These are phyloP conservation scores for Crithidia brevicula DNA, from an alignment of 208 protist genomes.

Conservation along the genomic window DNA sequence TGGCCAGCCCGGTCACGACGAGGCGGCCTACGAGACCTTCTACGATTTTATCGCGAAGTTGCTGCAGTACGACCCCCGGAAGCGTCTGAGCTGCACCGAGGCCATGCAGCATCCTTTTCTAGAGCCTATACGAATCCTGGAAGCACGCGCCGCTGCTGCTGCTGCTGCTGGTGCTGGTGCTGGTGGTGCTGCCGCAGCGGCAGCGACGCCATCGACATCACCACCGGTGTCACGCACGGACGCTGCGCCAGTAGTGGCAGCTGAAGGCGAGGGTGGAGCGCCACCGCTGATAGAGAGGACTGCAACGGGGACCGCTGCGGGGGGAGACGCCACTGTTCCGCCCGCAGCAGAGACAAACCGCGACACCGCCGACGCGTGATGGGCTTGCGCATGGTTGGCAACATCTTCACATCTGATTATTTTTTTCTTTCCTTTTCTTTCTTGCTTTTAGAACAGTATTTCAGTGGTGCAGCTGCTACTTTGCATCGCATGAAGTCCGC, in stretches of 20 bases:
- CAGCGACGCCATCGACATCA: background rate
- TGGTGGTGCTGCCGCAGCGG: no score
- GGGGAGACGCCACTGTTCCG: conserved; percentile 1
- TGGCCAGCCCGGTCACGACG: conserved; percentile 78
- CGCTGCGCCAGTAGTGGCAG: no score
- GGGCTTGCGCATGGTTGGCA: no score
- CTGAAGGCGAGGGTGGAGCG: no score
- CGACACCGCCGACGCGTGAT: background rate
- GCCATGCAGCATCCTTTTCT: conserved; percentile 86
- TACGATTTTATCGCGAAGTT: conserved; percentile 78
- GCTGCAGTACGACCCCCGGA: conserved; percentile 76
- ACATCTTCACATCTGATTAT: no score
- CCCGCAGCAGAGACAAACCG: background rate
- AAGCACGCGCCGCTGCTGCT: conserved; percentile 13
- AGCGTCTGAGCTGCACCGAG: conserved; percentile 70
- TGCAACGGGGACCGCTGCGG: no score
- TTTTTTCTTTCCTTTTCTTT: background rate
- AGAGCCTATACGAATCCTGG: conserved; percentile 38
- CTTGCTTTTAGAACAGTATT: no score
- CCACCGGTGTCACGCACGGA: background rate
- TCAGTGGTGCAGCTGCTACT: no score
- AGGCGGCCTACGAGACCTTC: conserved; percentile 67
- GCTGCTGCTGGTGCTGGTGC: conserved; percentile 1
- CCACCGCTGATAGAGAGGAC: no score
- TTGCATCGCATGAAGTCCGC: no score